Evolutionary conservation across 1,139 yeast genomes (phyloP).

Genomic region (Magnusiomyces paraingens): DNA sequence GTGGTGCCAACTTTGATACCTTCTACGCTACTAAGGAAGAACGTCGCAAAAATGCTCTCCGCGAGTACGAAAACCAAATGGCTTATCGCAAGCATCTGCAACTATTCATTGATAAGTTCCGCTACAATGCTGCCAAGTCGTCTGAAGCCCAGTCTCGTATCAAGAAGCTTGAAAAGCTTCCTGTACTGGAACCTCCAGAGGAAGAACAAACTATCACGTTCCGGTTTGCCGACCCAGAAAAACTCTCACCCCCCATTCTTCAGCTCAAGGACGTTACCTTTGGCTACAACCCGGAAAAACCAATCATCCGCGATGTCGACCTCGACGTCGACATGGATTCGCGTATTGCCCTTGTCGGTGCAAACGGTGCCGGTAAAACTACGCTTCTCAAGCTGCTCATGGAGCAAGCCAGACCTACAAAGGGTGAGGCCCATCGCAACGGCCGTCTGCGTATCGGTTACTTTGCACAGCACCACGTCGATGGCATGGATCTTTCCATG

Average conservation of each 20-base stretch:
- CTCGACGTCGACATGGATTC: slow-evolving; percentile 90
- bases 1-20: slow-evolving; percentile 89
- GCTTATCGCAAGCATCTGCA: slow-evolving; percentile 91
- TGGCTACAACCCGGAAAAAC: slow-evolving; percentile 64
- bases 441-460: slow-evolving; percentile 90
- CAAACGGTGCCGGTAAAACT: slow-evolving; percentile 98
- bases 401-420: slow-evolving; percentile 65
- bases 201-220: slow-evolving; percentile 81
- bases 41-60: slow-evolving; percentile 83
- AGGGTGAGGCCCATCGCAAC: slow-evolving; percentile 71
- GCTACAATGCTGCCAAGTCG: slow-evolving; percentile 96
- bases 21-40: slow-evolving; percentile 94
- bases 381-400: slow-evolving; percentile 80
- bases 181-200: slow-evolving; percentile 88
- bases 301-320: slow-evolving; percentile 67
- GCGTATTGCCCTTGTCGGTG: slow-evolving; percentile 94
- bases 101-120: slow-evolving; percentile 86
- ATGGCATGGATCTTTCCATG: slow-evolving; percentile 84
- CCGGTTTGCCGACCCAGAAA: slow-evolving; percentile 93
- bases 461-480: slow-evolving; percentile 99
- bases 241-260: slow-evolving; percentile 85
- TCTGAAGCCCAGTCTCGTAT: slow-evolving; percentile 97
- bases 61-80: slow-evolving; percentile 96
- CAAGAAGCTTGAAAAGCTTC: slow-evolving; percentile 90
- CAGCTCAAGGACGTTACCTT: slow-evolving; percentile 83